These are phyloP conservation scores for Vigna mungo DNA, from an alignment of 306 rosid genomes.

Conservation along the genomic window DNA sequence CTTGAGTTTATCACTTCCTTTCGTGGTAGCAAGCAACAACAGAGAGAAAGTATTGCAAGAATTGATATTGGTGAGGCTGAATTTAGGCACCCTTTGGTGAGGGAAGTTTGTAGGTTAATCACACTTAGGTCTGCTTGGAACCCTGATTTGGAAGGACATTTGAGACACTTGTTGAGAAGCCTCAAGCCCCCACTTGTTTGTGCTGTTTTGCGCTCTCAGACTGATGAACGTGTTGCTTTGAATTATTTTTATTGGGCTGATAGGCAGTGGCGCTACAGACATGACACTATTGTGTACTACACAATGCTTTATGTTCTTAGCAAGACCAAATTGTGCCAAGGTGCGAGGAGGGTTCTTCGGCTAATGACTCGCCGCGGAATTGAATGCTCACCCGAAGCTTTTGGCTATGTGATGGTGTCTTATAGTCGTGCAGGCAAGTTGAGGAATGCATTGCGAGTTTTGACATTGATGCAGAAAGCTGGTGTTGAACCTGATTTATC, in stretches of 20 bases:
- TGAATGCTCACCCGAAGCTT: conserved; percentile 64
- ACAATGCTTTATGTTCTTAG: conserved; percentile 80
- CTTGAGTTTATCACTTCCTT: conserved; percentile 49
- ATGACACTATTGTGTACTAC: conserved; percentile 62
- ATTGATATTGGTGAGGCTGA: conserved; percentile 65
- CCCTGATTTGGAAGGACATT: conserved; percentile 64
- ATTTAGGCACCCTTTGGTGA: conserved; percentile 75
- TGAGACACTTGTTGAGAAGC: conserved; percentile 76
- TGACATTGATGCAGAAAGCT: conserved; percentile 93
- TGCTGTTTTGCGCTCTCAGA: conserved; percentile 75
- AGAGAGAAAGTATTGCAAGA: conserved; percentile 46
- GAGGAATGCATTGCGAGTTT: conserved; percentile 66
- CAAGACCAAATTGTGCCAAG: conserved; percentile 87
- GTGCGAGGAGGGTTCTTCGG: conserved; percentile 74
- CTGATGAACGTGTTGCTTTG: conserved; percentile 82
- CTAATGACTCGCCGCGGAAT: conserved; percentile 76
- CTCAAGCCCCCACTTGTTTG: conserved; percentile 82
- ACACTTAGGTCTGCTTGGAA: conserved; percentile 77
- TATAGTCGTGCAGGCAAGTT: conserved; percentile 83
- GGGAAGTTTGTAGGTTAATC: conserved; percentile 70
- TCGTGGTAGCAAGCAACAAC: conserved; percentile 32
- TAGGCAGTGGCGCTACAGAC: conserved; percentile 83
- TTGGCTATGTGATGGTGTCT: conserved; percentile 79
- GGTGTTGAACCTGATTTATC: conserved; percentile 80
- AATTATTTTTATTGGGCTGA: conserved; percentile 87